phyloP scores from a whole-genome alignment of 2,329 filamentous ascomycete species.

The Sordariomycetes sp. region DNA sequence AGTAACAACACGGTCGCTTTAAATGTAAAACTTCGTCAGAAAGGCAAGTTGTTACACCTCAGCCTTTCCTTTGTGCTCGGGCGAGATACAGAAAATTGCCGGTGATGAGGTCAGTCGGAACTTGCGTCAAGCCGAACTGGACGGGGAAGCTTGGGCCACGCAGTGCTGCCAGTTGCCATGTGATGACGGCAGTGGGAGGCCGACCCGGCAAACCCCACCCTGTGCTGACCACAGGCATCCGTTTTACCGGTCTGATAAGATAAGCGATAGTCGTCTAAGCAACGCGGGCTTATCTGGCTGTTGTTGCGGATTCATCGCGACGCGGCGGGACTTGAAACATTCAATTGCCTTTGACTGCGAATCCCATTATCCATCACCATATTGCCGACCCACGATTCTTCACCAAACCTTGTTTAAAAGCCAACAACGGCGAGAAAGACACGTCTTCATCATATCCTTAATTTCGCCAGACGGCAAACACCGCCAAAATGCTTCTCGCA shows the following conservation, averaged over 20 bases:
- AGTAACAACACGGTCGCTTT: neutral
- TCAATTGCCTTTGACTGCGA: neutral
- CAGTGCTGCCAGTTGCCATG: neutral
- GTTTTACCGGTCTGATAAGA: neutral
- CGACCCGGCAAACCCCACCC: neutral
- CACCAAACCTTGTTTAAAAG: neutral
- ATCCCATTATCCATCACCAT: neutral
- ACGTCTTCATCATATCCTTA: neutral
- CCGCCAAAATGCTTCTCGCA: conserved; percentile 72
- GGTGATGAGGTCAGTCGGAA: neutral
- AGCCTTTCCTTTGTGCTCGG: neutral
- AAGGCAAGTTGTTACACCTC: neutral
- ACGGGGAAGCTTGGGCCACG: neutral
- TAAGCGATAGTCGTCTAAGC: conserved; percentile 17
- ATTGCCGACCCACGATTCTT: neutral
- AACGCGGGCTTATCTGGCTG: conserved; percentile 11
- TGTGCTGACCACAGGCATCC: neutral
- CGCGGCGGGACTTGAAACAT: neutral
- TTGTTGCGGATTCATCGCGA: neutral
- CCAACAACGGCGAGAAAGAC: neutral
- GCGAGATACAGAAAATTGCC: neutral
- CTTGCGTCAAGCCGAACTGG: neutral
- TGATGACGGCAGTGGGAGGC: conserved; percentile 6
- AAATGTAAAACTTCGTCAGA: neutral
- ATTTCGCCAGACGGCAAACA: neutral